Base-by-base conservation (phyloP, 208 protist genomes). In the Wallacemonas sp. region DNA sequence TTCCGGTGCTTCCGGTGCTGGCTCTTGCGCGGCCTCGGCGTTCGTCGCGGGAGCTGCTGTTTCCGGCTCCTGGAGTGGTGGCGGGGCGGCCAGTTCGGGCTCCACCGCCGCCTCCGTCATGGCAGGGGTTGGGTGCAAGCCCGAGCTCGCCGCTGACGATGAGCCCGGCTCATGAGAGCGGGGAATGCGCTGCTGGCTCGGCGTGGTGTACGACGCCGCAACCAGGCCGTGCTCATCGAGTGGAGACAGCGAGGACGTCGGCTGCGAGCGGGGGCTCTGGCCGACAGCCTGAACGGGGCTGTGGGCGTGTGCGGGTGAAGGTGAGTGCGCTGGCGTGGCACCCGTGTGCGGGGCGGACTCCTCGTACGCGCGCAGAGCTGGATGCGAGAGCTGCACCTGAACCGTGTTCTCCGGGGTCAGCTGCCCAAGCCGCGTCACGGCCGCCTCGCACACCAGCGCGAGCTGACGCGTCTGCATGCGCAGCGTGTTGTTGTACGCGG, bases 121-220 rank as follows among this genome's bases (percentile, higher is more conserved):
- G 36, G 36, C 9, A 14, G 36, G 9, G 36, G 36, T 41, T 41
- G 14, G 36, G 36, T 41, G 36, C 6, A 14, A 41, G 36, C 36
- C 14, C 9, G 9, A 41, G 36, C 14, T 41, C 36, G 52, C 47
- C 47, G 9, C 41, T 8, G 6, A 8, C 41, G 36, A 41, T 16
- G 26, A 55, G 19, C 4, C 23, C 16, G 19, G 24, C 26, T 32
- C 47, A 21, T 23, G 6, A 21, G n/a, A 17, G 19, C 52, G 30
- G 8, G 26, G n/a, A 4, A 58, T 58, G 30, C 52, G 52, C 52
- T 58, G 52, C 30, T 58, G 52, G 32, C 52, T 58, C 6, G 52
- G 52, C 17, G 52, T 58, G 5, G 3, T 4, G 30, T 30, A 58
- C 21, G 17, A 32, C 26, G 11, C 24, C 26, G 26, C 52, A 2